Evolutionary conservation across 83 land plant genomes (phyloP), one percentile per base, ranked within the genome.

Genomic region (Picea abies): DNA sequence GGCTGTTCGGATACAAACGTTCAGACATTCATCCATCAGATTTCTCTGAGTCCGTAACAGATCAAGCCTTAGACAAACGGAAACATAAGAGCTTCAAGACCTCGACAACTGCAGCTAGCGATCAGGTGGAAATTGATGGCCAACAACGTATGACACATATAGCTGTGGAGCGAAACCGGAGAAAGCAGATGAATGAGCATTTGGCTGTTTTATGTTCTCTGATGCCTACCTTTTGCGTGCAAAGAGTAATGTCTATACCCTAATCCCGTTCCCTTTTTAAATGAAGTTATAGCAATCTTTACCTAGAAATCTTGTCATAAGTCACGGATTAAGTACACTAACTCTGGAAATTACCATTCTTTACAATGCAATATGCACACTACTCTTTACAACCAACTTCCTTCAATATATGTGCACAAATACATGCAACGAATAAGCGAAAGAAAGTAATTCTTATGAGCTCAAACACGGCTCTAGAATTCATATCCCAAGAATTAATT

Each of bases 131-230:
- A 20, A 39, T 64, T 16, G 89, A 87, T 35, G 89, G 89, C 0
- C 89, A 78, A 29, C 87, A 83, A 63, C 86, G 84, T 23, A 82
- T 84, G 78, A 87, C 87, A 9, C 95, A 93, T 79, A 89, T 93
- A 12, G 88, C 90, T 52, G 90, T 93, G 61, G 95, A 93, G 90
- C 41, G 95, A 39, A 91, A 91, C 72, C 63, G 92, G 52, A 85
- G 95, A 68, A 93, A 93, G 90, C 92, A 93, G 70, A 93, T 91
- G 95, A 93, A 93, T 47, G 94, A 93, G 72, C 87, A 89, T 78
- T 80, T 93, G 49, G 64, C 86, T 0, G 90, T 91, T 4, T 83
- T 93, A n/a, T 83, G 95, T 2, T 91, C 95, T 6, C 89, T 93
- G 79, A 93, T 93, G 95, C 95, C 95, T 64, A 83, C 90, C 69